Percentiles rank a stretch among this genome's conserved stretches.
phyloP scores from a whole-genome alignment of 371 early-diverging fungal species.

The Entomophthora muscae region DNA sequence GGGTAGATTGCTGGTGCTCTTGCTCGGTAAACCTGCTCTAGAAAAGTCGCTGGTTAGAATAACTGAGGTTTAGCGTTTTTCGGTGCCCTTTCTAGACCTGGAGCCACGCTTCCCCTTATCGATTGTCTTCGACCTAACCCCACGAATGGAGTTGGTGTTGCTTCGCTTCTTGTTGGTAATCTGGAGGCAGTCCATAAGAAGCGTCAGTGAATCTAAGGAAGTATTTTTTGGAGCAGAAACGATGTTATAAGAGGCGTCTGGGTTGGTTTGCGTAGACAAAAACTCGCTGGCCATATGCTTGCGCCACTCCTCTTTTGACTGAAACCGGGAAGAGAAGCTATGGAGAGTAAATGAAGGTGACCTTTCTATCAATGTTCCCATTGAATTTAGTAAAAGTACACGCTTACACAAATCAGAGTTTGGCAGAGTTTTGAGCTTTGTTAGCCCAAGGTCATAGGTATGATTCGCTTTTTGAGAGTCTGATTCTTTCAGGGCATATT shows the following conservation, averaged over 20 bases:
- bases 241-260: background rate
- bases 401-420: conserved; percentile 2
- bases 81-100: background rate
- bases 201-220: background rate
- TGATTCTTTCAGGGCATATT: background rate
- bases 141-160: background rate
- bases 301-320: background rate
- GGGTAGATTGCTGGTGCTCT: too few relatives aligned
- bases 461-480: background rate
- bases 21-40: too few relatives aligned
- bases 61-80: too few relatives aligned
- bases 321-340: background rate
- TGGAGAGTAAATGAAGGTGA: background rate
- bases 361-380: background rate
- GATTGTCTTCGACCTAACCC: background rate
- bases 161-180: conserved; percentile 1
- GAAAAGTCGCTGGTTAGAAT: too few relatives aligned
- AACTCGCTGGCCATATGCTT: background rate
- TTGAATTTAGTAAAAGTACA: background rate
- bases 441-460: background rate
- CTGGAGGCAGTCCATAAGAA: background rate
- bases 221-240: background rate
- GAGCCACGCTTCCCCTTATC: background rate
- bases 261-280: background rate
- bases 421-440: background rate